Conservation (phyloP, 345 rosid genomes). For the Schrenkiella parvula region DNA sequence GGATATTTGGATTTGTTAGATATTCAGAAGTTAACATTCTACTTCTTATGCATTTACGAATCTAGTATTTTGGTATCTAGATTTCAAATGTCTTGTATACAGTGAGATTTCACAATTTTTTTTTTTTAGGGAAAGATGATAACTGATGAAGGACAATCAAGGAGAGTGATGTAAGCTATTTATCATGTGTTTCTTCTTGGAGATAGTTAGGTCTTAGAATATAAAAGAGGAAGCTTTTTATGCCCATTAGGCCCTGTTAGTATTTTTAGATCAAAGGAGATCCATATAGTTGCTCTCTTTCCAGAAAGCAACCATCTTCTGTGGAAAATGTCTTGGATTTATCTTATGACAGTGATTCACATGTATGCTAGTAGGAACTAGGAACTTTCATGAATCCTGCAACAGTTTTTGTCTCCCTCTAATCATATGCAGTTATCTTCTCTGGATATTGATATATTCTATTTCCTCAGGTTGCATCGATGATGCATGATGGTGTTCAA, state of each 20-base stretch:
- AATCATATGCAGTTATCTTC: neutral
- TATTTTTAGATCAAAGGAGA: neutral
- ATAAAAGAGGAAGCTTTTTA: neutral
- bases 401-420: neutral
- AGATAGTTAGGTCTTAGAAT: neutral
- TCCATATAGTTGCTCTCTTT: neutral
- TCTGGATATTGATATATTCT: slow-evolving; percentile 1
- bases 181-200: neutral
- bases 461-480: slow-evolving; percentile 18
- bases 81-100: slow-evolving; percentile 29
- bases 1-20: neutral
- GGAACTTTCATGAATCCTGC: neutral
- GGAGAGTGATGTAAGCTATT: slow-evolving; percentile 31
- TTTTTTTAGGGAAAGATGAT: slow-evolving; percentile 64
- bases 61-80: neutral
- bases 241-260: neutral
- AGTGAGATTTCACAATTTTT: slow-evolving; percentile 38
- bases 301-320: neutral
- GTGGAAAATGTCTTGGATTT: too few relatives aligned
- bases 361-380: neutral
- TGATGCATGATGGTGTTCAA: slow-evolving; percentile 20
- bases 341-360: neutral
- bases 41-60: neutral
- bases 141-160: slow-evolving; percentile 47
- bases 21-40: neutral